Evolutionary conservation across 2,329 filamentous ascomycete species (phyloP).

Genomic region (Clonostachys rosea): DNA sequence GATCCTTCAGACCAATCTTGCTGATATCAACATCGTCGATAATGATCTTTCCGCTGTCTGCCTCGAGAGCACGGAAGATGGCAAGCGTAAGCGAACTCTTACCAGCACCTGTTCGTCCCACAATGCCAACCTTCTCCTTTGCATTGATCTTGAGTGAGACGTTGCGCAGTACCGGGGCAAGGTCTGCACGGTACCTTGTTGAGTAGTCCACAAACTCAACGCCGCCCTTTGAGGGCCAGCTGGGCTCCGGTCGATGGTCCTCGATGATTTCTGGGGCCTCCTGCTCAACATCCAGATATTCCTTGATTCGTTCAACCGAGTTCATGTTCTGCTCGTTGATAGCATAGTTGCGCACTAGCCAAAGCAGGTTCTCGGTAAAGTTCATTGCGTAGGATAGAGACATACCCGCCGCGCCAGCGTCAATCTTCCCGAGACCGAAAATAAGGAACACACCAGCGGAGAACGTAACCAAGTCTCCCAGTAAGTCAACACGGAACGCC

Average conservation of each 20-base stretch:
- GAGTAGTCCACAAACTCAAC: constrained; percentile 89
- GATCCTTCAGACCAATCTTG: constrained; percentile 83
- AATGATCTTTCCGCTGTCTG: constrained; percentile 81
- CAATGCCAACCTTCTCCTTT: constrained; percentile 91
- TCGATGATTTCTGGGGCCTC: constrained; percentile 77
- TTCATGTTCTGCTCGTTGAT: constrained; percentile 99
- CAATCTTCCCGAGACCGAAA: constrained; percentile 73
- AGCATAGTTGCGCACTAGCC: constrained; percentile 91
- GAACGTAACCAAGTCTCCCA: constrained; percentile 89
- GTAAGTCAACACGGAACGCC: constrained; percentile 82
- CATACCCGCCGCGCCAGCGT: constrained; percentile 87
- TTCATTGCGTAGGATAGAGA: constrained; percentile 94
- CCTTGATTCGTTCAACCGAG: constrained; percentile 93
- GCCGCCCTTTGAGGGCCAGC: constrained; percentile 82
- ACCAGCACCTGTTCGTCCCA: constrained; percentile 90
- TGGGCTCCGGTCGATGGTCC: constrained; percentile 68
- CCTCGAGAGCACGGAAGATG: constrained; percentile 89
- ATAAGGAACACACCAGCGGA: constrained; percentile 91
- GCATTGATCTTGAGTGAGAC: constrained; percentile 83
- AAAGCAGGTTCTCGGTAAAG: constrained; percentile 94
- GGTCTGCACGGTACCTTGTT: constrained; percentile 81
- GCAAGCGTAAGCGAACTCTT: constrained; percentile 94
- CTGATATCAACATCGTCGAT: constrained; percentile 92
- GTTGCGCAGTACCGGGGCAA: constrained; percentile 80
- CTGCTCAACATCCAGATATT: constrained; percentile 94